These are phyloP conservation scores for Pseudopithomyces chartarum DNA, from an alignment of 2,329 filamentous ascomycete species.

Conservation along the genomic window DNA sequence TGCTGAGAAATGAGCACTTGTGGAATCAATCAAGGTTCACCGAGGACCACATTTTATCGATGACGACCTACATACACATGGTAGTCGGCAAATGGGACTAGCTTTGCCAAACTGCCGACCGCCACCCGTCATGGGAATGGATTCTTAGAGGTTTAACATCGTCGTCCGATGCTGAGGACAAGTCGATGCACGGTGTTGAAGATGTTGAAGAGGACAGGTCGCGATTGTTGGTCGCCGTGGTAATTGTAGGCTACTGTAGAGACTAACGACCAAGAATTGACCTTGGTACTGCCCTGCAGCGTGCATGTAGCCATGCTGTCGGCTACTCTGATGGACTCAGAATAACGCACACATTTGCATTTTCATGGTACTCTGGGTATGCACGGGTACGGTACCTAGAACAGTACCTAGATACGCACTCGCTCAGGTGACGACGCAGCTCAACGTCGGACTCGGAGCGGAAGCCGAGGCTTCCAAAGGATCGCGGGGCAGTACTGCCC, in stretches of 20 bases:
- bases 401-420: no score
- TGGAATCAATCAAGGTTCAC: neutral
- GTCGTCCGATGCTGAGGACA: neutral
- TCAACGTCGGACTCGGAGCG: neutral
- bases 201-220: neutral
- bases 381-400: no score
- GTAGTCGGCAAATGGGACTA: neutral
- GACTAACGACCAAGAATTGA: no score
- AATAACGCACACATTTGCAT: no score
- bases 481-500: neutral
- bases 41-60: neutral
- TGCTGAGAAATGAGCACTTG: constrained; percentile 25
- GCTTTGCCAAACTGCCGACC: neutral
- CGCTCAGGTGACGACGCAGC: neutral
- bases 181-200: neutral
- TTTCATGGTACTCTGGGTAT: no score
- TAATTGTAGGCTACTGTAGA: neutral
- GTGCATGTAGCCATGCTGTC: no score
- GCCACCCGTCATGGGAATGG: neutral
- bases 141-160: neutral
- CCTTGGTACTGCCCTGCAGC: no score
- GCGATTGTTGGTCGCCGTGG: neutral
- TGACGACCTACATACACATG: constrained; percentile 1
- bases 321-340: no score
- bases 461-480: neutral